Evolutionary conservation across 768 basidiomycete genomes (phyloP).

Genomic region (Podaxis sp.): DNA sequence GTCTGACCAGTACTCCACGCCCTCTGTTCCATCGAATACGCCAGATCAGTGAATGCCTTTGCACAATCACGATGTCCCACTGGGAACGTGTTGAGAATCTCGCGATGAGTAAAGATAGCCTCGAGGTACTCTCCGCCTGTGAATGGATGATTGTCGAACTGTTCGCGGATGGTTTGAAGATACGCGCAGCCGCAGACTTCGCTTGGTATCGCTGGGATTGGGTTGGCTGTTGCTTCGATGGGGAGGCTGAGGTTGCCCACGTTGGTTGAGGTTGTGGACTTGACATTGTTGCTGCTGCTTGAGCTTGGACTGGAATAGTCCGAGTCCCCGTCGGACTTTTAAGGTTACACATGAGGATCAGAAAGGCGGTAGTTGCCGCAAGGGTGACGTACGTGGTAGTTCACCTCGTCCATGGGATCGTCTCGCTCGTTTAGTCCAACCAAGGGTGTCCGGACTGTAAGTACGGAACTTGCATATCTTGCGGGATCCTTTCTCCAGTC

Average conservation of each 20-base stretch:
- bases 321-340: slow-evolving; percentile 39
- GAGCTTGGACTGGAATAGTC: slow-evolving; percentile 41
- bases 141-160: slow-evolving; percentile 49
- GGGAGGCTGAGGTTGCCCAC: neutral
- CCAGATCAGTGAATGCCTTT: slow-evolving; percentile 60
- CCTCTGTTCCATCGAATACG: slow-evolving; percentile 55
- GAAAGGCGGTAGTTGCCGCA: neutral
- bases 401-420: slow-evolving; percentile 43
- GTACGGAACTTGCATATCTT: slow-evolving; percentile 17
- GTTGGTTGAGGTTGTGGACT: neutral
- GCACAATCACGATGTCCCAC: slow-evolving; percentile 62
- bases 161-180: slow-evolving; percentile 54
- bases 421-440: slow-evolving; percentile 29
- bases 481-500: slow-evolving; percentile 41
- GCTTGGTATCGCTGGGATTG: slow-evolving; percentile 13
- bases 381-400: slow-evolving; percentile 33
- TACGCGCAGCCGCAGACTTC: slow-evolving; percentile 54
- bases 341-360: neutral
- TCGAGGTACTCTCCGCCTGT: slow-evolving; percentile 77
- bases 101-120: slow-evolving; percentile 73
- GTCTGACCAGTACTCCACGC: slow-evolving; percentile 71
- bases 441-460: slow-evolving; percentile 13
- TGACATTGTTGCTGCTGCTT: slow-evolving; percentile 20
- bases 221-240: slow-evolving; percentile 8
- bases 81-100: slow-evolving; percentile 59